These are phyloP conservation scores for Aspergillus biplanus DNA, from an alignment of 495 filamentous ascomycete species.

Conservation along the genomic window DNA sequence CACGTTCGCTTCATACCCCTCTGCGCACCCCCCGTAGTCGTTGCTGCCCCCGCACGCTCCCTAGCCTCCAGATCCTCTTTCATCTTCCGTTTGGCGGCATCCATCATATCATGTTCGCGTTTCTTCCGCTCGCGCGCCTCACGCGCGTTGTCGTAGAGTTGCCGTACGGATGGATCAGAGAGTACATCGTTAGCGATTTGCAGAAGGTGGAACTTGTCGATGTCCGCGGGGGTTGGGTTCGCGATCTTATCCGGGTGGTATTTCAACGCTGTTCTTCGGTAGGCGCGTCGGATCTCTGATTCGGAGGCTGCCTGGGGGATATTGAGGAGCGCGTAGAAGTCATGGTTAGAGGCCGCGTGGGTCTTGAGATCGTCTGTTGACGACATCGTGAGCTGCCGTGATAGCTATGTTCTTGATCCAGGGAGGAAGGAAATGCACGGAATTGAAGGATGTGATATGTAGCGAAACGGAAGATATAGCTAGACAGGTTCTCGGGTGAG, in stretches of 20 bases:
- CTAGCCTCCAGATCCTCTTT: slow-evolving; percentile 73
- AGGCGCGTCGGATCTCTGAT: slow-evolving; percentile 80
- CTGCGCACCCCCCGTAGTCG: slow-evolving; percentile 24
- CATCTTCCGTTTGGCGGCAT: slow-evolving; percentile 70
- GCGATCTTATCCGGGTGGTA: slow-evolving; percentile 87
- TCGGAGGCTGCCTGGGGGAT: slow-evolving; percentile 65
- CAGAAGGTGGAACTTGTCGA: slow-evolving; percentile 75
- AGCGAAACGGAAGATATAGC: not conserved
- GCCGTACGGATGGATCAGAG: slow-evolving; percentile 60
- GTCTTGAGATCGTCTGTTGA: slow-evolving; percentile 57
- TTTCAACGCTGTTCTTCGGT: slow-evolving; percentile 84
- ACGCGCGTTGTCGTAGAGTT: slow-evolving; percentile 71
- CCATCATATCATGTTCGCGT: slow-evolving; percentile 66
- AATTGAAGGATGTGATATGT: too few species aligned
- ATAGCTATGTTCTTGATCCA: not conserved
- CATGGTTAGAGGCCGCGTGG: slow-evolving; percentile 60
- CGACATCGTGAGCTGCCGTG: slow-evolving; percentile 30
- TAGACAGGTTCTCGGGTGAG: not conserved
- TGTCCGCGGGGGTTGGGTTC: slow-evolving; percentile 57
- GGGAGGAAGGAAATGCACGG: not conserved
- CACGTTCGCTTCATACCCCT: slow-evolving; percentile 52
- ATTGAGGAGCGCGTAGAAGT: slow-evolving; percentile 85
- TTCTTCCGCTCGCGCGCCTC: slow-evolving; percentile 63
- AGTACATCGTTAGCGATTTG: slow-evolving; percentile 75
- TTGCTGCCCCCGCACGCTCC: slow-evolving; percentile 51